Percentiles rank a stretch among this genome's conserved stretches.
Conservation (phyloP, 257 asterid genomes). For the Datura wrightii region DNA sequence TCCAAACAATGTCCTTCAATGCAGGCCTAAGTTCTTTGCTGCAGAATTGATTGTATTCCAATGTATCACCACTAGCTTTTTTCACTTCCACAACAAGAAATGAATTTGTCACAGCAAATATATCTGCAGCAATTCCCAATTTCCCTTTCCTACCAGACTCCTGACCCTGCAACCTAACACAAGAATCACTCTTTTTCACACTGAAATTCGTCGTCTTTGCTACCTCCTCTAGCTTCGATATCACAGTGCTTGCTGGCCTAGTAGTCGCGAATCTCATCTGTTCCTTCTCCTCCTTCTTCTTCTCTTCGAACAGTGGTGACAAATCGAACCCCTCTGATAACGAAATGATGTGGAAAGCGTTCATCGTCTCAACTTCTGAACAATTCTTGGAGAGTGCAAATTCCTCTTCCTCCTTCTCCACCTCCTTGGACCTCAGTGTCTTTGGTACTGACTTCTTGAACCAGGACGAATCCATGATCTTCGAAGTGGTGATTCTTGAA, state of each 20-base stretch:
- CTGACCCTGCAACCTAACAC: conserved; percentile 53
- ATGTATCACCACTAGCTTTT: conserved; percentile 58
- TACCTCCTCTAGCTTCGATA: conserved; percentile 52
- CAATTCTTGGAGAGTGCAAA: background rate
- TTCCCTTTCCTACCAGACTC: conserved; percentile 59
- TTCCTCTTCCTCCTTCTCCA: conserved; percentile 42
- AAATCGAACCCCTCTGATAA: conserved; percentile 59
- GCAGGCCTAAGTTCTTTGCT: conserved; percentile 59
- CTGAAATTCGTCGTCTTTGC: conserved; percentile 54
- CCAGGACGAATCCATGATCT: conserved; percentile 58
- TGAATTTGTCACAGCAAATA: conserved; percentile 52
- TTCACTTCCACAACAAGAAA: conserved; percentile 59
- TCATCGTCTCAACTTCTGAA: conserved; percentile 44
- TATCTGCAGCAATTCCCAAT: conserved; percentile 57
- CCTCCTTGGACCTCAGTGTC: background rate
- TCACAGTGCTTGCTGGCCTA: conserved; percentile 53
- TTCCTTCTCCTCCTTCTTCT: conserved; percentile 48
- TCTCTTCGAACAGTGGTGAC: conserved; percentile 61
- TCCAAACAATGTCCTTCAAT: conserved; percentile 58
- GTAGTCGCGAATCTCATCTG: conserved; percentile 55
- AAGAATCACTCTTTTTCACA: conserved; percentile 49
- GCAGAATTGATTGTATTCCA: conserved; percentile 63
- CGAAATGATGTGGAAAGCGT: conserved; percentile 65
- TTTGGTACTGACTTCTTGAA: conserved; percentile 51
- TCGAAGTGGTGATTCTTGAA: conserved; percentile 47